Evolutionary conservation across 768 basidiomycete genomes (phyloP), one percentile per base, ranked within the genome.

Genomic region (Lactarius trivialis): DNA sequence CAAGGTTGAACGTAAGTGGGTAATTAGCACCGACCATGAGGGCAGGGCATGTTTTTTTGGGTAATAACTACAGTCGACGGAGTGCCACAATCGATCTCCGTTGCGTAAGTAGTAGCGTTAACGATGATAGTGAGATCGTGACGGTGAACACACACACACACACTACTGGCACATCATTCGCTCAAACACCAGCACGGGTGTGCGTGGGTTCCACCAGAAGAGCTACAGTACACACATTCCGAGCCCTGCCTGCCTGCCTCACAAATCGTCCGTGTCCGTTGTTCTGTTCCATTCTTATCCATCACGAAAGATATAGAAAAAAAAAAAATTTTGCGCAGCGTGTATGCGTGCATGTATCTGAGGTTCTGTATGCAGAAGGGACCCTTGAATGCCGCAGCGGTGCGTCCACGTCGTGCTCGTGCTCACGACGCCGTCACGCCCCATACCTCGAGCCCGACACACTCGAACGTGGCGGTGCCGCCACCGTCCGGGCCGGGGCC

Each of bases 371-470:
- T 5, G 12, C 0, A 48, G 39, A 53, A 30, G 34, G 58, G 2
- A 56, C 60, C 60, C 55, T 50, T 45, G 61, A 56, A 62, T 48
- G 45, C 45, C 9, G 45, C 12, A 48, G 45, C 45, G 26, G 26
- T 12, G 45, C 45, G 45, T 48, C 45, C 45, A 6, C 45, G 45
- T 48, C 45, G 45, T 48, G 45, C 21, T 24, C 21, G 6, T 48
- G 45, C 45, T 65, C 56, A 65, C 34, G 36, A 43, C 28, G 54
- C 19, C 2, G 85, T 86, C 48, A 93, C 76, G 4, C 83, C 87
- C 95, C 95, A 97, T 0, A 94, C 91, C 70, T 98, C 95, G 58
- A 98, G 72, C 15, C 89, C 93, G 0, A 96, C 87, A 72, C 93
- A 93, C 70, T 96, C 93, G 67, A 98, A 98, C n/a, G 77, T 73